Evolutionary conservation across 768 basidiomycete species (phyloP).

Genomic region (Punctularia strigosozonata): DNA sequence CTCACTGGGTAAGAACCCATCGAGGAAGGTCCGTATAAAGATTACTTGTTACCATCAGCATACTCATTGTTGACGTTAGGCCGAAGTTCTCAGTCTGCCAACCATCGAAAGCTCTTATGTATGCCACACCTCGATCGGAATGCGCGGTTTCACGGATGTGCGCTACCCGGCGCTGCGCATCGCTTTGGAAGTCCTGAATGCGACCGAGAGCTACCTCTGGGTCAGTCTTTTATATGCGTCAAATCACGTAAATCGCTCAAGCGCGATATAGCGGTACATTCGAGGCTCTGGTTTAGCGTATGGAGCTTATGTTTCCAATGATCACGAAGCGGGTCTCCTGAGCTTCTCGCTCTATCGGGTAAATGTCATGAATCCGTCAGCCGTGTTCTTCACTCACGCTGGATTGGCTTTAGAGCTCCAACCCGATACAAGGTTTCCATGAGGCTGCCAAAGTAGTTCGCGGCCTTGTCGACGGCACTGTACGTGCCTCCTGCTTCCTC

Average conservation of each 20-base stretch:
- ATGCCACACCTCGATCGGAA: conserved; percentile 64
- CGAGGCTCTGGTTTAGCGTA: conserved; percentile 94
- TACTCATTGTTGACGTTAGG: conserved; percentile 27
- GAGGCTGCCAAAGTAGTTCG: conserved; percentile 70
- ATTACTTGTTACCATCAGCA: conserved; percentile 2
- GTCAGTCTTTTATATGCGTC: conserved; percentile 23
- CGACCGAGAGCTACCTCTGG: conserved; percentile 93
- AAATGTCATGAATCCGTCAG: conserved; percentile 14
- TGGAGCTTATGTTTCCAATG: conserved; percentile 66
- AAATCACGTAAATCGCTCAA: background rate
- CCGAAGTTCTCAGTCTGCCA: conserved; percentile 77
- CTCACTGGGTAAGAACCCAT: conserved; percentile 59
- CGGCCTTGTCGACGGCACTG: conserved; percentile 74
- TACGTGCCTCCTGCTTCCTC: conserved; percentile 23
- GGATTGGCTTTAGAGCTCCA: conserved; percentile 48
- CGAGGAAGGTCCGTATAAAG: conserved; percentile 41
- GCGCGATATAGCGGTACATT: conserved; percentile 53
- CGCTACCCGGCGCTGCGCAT: conserved; percentile 80
- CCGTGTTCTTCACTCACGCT: background rate
- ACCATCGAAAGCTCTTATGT: conserved; percentile 92
- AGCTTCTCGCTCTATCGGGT: conserved; percentile 74
- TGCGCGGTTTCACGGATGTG: conserved; percentile 69
- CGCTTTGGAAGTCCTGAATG: conserved; percentile 82
- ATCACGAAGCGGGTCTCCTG: conserved; percentile 69
- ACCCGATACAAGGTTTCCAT: conserved; percentile 66